These are phyloP conservation scores for Talaromyces nanjingensis DNA, from an alignment of 495 filamentous ascomycete species.

Conservation along the genomic window DNA sequence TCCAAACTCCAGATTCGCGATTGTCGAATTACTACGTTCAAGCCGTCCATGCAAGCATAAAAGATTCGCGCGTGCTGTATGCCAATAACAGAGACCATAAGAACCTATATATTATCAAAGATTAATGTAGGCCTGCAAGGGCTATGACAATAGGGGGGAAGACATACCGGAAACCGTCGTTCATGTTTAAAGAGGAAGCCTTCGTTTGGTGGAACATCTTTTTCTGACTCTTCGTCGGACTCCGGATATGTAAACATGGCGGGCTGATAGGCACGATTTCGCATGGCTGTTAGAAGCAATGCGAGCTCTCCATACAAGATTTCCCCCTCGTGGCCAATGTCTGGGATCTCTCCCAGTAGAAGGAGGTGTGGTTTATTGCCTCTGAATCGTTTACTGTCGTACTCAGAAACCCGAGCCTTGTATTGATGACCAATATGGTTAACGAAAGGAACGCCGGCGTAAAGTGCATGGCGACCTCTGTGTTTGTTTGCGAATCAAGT, in stretches of 20 bases:
- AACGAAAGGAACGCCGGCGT: neutral
- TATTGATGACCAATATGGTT: neutral
- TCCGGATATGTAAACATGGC: neutral
- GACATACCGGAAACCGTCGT: neutral
- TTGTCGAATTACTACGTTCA: conserved; percentile 9
- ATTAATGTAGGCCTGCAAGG: neutral
- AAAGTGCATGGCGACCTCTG: neutral
- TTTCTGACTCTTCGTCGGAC: neutral
- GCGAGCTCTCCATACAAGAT: conserved; percentile 3
- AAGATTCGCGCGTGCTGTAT: conserved; percentile 11
- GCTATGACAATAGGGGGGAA: neutral
- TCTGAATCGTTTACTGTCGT: neutral
- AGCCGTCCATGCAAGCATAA: conserved; percentile 12
- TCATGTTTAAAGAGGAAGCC: neutral
- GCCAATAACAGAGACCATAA: conserved; percentile 9
- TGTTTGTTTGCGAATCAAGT: neutral
- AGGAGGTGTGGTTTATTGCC: neutral
- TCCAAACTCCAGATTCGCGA: conserved; percentile 4
- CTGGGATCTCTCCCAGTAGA: neutral
- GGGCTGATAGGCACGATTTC: conserved; percentile 4
- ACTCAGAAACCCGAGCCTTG: neutral
- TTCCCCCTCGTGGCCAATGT: neutral
- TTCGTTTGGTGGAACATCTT: neutral
- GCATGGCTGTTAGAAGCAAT: conserved; percentile 1
- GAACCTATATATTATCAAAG: neutral